Conservation (phyloP, 306 rosid genomes). For the Glycine soja region DNA sequence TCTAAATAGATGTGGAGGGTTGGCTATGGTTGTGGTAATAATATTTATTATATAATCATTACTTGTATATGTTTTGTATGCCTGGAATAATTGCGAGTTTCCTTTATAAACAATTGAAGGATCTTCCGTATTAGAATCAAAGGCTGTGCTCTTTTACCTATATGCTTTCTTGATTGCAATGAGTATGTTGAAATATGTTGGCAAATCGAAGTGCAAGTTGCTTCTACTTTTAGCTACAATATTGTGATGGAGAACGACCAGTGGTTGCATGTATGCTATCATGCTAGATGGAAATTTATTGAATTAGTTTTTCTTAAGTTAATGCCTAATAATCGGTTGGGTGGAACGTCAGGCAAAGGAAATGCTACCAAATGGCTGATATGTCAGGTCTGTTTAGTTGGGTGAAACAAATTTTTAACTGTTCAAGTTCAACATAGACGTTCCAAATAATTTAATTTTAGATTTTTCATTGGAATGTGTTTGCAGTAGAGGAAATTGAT, state of each 20-base stretch:
- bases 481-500: no score
- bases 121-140: constrained; percentile 24
- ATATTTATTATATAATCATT: constrained; percentile 45
- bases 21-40: constrained; percentile 53
- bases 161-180: background rate
- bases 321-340: background rate
- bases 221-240: background rate
- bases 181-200: background rate
- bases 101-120: constrained; percentile 41
- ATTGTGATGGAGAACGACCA: background rate
- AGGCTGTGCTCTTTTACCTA: constrained; percentile 9
- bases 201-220: background rate
- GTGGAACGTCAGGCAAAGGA: background rate
- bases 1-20: constrained; percentile 43
- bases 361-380: background rate
- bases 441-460: background rate
- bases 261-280: background rate
- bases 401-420: background rate
- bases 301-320: background rate
- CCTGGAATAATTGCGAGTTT: constrained; percentile 34
- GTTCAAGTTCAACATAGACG: background rate
- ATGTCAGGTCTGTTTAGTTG: background rate
- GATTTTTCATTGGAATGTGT: background rate
- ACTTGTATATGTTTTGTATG: constrained; percentile 63
- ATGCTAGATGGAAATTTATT: constrained; percentile 1